phyloP scores from a whole-genome alignment of 2,329 filamentous ascomycete genomes.

The Leptographium wingfieldii region DNA sequence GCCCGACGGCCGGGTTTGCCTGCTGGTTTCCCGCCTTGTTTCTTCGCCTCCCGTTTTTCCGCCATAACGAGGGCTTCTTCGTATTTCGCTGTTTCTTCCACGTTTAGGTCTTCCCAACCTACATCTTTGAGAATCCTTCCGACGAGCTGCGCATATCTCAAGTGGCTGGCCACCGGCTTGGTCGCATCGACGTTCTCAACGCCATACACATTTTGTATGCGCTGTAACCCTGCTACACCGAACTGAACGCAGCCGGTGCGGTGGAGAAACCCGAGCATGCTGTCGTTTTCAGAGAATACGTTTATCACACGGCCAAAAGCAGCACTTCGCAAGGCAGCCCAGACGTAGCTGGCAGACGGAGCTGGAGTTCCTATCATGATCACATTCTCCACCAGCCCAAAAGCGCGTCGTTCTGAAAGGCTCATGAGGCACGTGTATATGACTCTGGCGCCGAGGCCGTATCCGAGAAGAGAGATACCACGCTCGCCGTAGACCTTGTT shows the following conservation, averaged over 20 bases:
- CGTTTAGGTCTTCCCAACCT: conserved; percentile 54
- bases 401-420: conserved; percentile 68
- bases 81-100: conserved; percentile 20
- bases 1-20: neutral
- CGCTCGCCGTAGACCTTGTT: conserved; percentile 75
- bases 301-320: conserved; percentile 80
- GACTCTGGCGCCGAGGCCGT: conserved; percentile 67
- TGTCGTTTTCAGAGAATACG: conserved; percentile 78
- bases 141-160: conserved; percentile 56
- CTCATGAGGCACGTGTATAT: conserved; percentile 75
- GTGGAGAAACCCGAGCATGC: conserved; percentile 78
- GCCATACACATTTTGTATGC: conserved; percentile 50
- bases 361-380: conserved; percentile 75
- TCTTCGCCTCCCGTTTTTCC: conserved; percentile 13
- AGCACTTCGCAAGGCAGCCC: conserved; percentile 65
- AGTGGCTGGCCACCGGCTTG: conserved; percentile 53
- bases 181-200: conserved; percentile 58
- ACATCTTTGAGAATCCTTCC: conserved; percentile 55
- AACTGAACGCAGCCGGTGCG: conserved; percentile 70
- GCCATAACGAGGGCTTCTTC: conserved; percentile 19
- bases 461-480: conserved; percentile 68
- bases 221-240: conserved; percentile 74
- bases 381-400: conserved; percentile 76
- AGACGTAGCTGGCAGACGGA: conserved; percentile 58
- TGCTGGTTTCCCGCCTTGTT: neutral